Evolutionary conservation across 495 filamentous ascomycete species (phyloP).

Genomic region (Penicillium lagena): DNA sequence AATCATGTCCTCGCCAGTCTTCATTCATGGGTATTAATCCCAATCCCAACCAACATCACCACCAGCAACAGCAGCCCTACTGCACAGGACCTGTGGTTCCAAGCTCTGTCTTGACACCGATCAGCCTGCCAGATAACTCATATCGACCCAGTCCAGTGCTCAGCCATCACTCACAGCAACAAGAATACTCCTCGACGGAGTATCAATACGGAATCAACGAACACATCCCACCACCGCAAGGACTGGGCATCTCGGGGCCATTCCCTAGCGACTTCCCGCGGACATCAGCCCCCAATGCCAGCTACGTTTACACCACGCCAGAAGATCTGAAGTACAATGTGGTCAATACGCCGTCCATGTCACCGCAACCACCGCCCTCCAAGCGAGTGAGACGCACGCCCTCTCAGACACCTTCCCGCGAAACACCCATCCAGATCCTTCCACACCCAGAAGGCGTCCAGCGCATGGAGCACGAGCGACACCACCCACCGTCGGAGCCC

Average conservation of each 20-base stretch:
- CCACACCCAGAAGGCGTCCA: slow-evolving; percentile 34
- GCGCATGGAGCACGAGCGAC: slow-evolving; percentile 27
- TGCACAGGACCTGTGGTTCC: slow-evolving; percentile 25
- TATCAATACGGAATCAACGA: slow-evolving; percentile 29
- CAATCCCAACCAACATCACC: no score
- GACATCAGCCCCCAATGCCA: slow-evolving; percentile 14
- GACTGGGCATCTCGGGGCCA: slow-evolving; percentile 32
- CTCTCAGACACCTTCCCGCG: slow-evolving; percentile 19
- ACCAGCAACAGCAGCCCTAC: slow-evolving; percentile 14
- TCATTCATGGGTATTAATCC: not conserved
- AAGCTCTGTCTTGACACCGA: slow-evolving; percentile 28
- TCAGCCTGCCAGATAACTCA: slow-evolving; percentile 35
- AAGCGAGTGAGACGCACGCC: slow-evolving; percentile 24
- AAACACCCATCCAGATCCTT: slow-evolving; percentile 28
- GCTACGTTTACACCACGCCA: slow-evolving; percentile 15
- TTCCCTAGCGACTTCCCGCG: slow-evolving; percentile 30
- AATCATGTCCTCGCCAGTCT: slow-evolving; percentile 9
- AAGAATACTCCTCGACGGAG: slow-evolving; percentile 12
- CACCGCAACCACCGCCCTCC: slow-evolving; percentile 16
- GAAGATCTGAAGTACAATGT: slow-evolving; percentile 15
- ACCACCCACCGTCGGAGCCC: slow-evolving; percentile 15
- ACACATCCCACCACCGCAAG: slow-evolving; percentile 18
- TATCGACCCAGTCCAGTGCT: slow-evolving; percentile 32
- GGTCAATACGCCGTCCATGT: slow-evolving; percentile 15
- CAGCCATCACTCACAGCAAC: slow-evolving; percentile 31